Evolutionary conservation across 371 early-diverging fungal species (phyloP).

Genomic region (Lichtheimia ramosa): DNA sequence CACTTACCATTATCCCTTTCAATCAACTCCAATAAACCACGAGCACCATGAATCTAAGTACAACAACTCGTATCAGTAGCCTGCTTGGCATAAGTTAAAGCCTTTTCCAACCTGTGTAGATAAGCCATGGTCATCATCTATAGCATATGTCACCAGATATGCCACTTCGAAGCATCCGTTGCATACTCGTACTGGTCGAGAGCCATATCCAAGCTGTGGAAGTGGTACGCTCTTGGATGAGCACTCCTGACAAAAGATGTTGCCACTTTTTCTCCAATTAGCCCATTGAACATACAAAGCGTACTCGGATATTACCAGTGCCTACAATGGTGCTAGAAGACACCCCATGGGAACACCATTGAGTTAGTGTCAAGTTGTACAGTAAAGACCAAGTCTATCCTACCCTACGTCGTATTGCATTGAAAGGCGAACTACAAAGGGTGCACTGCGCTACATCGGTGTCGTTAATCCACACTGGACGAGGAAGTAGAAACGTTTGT

Average conservation of each 20-base stretch:
- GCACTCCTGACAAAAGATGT: conserved; percentile 65
- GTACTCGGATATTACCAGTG: conserved; percentile 49
- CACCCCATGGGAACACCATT: background rate
- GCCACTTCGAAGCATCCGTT: conserved; percentile 65
- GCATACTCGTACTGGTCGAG: conserved; percentile 62
- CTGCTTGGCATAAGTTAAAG: background rate
- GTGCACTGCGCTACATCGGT: conserved; percentile 40
- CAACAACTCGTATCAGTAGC: background rate
- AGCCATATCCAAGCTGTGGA: conserved; percentile 62
- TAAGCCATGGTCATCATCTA: conserved; percentile 61
- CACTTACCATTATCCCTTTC: conserved; percentile 54
- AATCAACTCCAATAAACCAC: conserved; percentile 61
- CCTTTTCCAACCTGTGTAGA: conserved; percentile 52
- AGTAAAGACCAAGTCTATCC: background rate
- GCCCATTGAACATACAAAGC: background rate
- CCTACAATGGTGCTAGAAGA: conserved; percentile 62
- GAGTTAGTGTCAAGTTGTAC: background rate
- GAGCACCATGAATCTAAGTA: conserved; percentile 59
- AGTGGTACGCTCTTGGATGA: conserved; percentile 56
- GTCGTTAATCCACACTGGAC: conserved; percentile 56
- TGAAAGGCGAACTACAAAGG: conserved; percentile 39
- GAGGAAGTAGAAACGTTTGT: conserved; percentile 45
- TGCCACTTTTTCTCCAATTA: conserved; percentile 45
- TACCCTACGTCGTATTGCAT: conserved; percentile 49
- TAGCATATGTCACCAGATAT: conserved; percentile 60